Conservation (phyloP, 768 basidiomycete genomes). For the Multifurca ochricompacta region DNA sequence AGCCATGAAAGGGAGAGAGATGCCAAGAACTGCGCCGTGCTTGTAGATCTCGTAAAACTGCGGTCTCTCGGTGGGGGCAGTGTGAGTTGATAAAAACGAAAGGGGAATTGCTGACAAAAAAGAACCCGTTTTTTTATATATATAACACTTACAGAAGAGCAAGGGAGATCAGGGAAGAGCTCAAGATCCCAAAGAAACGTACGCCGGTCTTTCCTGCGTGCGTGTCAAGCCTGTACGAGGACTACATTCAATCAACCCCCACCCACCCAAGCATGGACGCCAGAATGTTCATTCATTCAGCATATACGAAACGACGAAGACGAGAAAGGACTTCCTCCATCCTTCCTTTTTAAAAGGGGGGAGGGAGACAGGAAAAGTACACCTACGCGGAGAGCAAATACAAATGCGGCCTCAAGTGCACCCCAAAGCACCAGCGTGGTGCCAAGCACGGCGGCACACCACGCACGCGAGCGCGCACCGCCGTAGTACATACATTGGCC, state of each 20-base stretch:
- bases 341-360: too few relatives aligned
- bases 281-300: background rate
- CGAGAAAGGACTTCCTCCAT: background rate
- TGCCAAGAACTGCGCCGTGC: constrained; percentile 53
- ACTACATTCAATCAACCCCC: too few relatives aligned
- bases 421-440: constrained; percentile 39
- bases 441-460: constrained; percentile 32
- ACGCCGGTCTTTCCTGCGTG: constrained; percentile 27
- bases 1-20: constrained; percentile 60
- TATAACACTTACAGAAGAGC: constrained; percentile 35
- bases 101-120: background rate
- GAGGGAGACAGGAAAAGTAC: background rate
- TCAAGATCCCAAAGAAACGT: constrained; percentile 55
- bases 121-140: background rate
- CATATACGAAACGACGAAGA: background rate
- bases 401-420: constrained; percentile 50
- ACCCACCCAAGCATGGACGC: too few relatives aligned
- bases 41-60: constrained; percentile 75
- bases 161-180: constrained; percentile 47
- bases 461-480: constrained; percentile 30
- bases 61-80: constrained; percentile 31
- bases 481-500: constrained; percentile 70
- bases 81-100: background rate
- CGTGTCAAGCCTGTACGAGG: constrained; percentile 32
- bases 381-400: constrained; percentile 49